phyloP scores from a whole-genome alignment of 768 basidiomycete genomes.

The Calvatia gigantea region DNA sequence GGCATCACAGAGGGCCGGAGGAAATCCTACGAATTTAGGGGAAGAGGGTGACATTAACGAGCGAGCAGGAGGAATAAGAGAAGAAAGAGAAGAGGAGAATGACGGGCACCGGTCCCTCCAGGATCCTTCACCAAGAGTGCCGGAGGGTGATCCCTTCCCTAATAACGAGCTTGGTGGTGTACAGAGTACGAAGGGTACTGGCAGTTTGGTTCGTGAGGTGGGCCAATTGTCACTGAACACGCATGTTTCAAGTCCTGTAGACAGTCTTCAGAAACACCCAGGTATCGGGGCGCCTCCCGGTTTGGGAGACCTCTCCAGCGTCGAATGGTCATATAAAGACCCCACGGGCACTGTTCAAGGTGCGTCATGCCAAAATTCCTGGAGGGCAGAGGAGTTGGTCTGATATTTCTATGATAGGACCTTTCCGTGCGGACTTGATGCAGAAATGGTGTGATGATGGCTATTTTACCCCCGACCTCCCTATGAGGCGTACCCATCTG shows the following conservation, averaged over 20 bases:
- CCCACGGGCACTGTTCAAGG: conserved; percentile 92
- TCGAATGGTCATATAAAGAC: conserved; percentile 93
- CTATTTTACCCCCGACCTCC: conserved; percentile 80
- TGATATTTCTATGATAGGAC: conserved; percentile 48
- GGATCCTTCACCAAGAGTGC: conserved; percentile 4
- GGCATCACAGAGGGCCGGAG: conserved; percentile 39
- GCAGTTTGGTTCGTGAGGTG: not conserved
- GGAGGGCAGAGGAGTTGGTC: conserved; percentile 14
- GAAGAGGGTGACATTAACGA: conserved; percentile 35
- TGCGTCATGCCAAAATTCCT: conserved; percentile 21
- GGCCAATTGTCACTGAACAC: conserved; percentile 11
- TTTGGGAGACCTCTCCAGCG: conserved; percentile 47
- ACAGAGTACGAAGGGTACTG: not conserved
- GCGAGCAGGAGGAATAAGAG: conserved; percentile 50
- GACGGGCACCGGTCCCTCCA: conserved; percentile 13
- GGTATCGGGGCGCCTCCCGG: conserved; percentile 39
- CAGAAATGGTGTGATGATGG: conserved; percentile 93
- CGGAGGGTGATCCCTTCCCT: not conserved
- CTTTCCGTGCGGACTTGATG: conserved; percentile 87
- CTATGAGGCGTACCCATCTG: conserved; percentile 76
- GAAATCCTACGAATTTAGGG: conserved; percentile 32
- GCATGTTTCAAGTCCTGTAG: conserved; percentile 1
- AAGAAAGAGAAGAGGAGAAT: conserved; percentile 51
- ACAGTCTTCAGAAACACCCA: conserved; percentile 4
- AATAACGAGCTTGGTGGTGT: conserved; percentile 1